A percentile compares a stretch with the other conserved stretches of the same genome.
These are phyloP conservation scores for Cladophialophora yegresii DNA, from an alignment of 2,329 filamentous ascomycete species.

Conservation along the genomic window DNA sequence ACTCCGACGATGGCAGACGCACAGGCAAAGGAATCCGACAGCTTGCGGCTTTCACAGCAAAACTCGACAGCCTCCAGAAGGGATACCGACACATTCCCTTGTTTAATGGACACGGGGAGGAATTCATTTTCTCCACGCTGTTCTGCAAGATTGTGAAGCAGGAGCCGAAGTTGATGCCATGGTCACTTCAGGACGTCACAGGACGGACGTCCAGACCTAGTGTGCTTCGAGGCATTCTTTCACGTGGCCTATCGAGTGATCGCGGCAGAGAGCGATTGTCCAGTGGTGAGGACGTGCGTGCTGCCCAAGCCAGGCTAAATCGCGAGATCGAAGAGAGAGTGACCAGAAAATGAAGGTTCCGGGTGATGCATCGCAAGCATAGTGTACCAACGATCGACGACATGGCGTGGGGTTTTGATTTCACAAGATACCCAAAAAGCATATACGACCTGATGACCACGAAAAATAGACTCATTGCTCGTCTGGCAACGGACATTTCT, in stretches of 20 bases:
- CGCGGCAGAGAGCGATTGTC: conserved; percentile 32
- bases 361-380: conserved; percentile 11
- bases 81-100: conserved; percentile 91
- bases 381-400: conserved; percentile 26
- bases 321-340: conserved; percentile 32
- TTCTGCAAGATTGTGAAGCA: conserved; percentile 81
- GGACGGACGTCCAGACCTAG: conserved; percentile 28
- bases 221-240: conserved; percentile 31
- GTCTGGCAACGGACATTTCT: conserved; percentile 35
- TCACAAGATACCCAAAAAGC: conserved; percentile 32
- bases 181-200: conserved; percentile 29
- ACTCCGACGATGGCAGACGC: conserved; percentile 73
- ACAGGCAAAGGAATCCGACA: conserved; percentile 65
- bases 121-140: conserved; percentile 90
- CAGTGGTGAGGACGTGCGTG: conserved; percentile 29
- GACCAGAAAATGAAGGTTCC: conserved; percentile 16
- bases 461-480: conserved; percentile 26
- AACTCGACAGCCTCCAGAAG: conserved; percentile 83
- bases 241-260: conserved; percentile 32
- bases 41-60: conserved; percentile 88
- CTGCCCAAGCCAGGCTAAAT: conserved; percentile 23
- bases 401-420: conserved; percentile 31
- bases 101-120: conserved; percentile 83
- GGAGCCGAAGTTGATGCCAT: conserved; percentile 47
- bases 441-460: conserved; percentile 34